Base-by-base conservation (phyloP, 768 basidiomycete genomes). In the Rhizopogon roseolus region DNA sequence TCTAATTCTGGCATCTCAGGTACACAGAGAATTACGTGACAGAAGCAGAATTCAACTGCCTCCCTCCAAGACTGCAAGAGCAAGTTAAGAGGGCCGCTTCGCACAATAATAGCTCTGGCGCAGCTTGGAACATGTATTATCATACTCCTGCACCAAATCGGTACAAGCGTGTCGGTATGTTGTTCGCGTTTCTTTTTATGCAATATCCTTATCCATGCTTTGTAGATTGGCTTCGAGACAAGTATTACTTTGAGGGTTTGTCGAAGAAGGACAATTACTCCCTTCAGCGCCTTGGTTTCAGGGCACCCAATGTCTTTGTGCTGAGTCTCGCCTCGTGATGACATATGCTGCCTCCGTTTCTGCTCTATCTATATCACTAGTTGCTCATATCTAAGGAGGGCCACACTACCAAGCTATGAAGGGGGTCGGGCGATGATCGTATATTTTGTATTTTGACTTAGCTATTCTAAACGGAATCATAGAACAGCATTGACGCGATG, bases 171-270 rank as follows among this genome's bases (percentile, higher is more conserved):
- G 80, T 82, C 27, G 86, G 86, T 87, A 59, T 59, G 86, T 75
- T 27, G 36, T 41, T 0, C 4, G 7, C n/a, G 7, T 19, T 6
- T 11, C 45, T 16, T 4, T 3, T n/a, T 22, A 34, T n/a, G 16
- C 37, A 36, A 41, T 22, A 19, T 29, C 40, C 22, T 60, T 4
- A 63, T 40, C 13, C 37, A 16, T 37, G 34, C 42, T 43, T 25
- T 39, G 5, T 53, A 90, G 90, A 91, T 61, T 92, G 88, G 88
- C 77, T 92, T 17, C 78, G 86, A 41, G 90, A 91, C 52, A 76
- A 79, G 51, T 73, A 78, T 19, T 89, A 76, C 66, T 90, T 92
- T 54, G 89, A 92, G 54, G 75, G 77, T 14, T 60, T 93, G 53
- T 59, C 59, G 10, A 81, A 75, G 63, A 80, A 85, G 57, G 87